phyloP scores from a whole-genome alignment of 2,329 filamentous ascomycete species.

The Dichotomopilus funicola region DNA sequence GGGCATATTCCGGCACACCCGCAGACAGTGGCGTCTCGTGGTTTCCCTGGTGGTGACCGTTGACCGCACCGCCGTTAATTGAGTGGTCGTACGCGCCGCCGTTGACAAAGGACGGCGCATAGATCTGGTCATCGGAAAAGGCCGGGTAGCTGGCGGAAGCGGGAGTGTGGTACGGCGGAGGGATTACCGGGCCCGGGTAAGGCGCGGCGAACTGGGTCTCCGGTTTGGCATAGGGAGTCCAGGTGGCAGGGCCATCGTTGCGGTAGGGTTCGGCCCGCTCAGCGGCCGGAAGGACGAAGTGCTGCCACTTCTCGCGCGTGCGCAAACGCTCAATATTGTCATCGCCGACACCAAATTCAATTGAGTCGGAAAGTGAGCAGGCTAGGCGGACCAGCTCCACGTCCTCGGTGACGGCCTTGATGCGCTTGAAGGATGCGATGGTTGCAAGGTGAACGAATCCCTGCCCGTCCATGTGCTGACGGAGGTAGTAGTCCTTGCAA shows the following conservation, averaged over 20 bases:
- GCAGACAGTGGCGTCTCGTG: slow-evolving; percentile 52
- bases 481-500: slow-evolving; percentile 84
- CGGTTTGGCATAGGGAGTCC: slow-evolving; percentile 24
- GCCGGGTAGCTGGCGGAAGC: slow-evolving; percentile 25
- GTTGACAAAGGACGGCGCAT: slow-evolving; percentile 29
- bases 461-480: slow-evolving; percentile 89
- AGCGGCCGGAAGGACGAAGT: slow-evolving; percentile 67
- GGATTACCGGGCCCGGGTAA: slow-evolving; percentile 14
- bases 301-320: slow-evolving; percentile 66
- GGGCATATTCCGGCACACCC: slow-evolving; percentile 57
- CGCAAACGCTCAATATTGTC: slow-evolving; percentile 77
- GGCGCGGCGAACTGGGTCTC: slow-evolving; percentile 27
- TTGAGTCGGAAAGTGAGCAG: slow-evolving; percentile 61
- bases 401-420: slow-evolving; percentile 66
- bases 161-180: slow-evolving; percentile 24
- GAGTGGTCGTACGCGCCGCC: slow-evolving; percentile 24
- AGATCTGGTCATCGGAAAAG: slow-evolving; percentile 25
- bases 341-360: slow-evolving; percentile 69
- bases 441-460: slow-evolving; percentile 79
- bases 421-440: slow-evolving; percentile 80
- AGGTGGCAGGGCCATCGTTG: slow-evolving; percentile 56
- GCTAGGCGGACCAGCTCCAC: slow-evolving; percentile 67
- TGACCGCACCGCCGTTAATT: slow-evolving; percentile 31
- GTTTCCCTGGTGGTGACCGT: slow-evolving; percentile 32
- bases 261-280: slow-evolving; percentile 68